phyloP scores from a whole-genome alignment of 2,329 filamentous ascomycete species.

The Colletotrichum sojae region DNA sequence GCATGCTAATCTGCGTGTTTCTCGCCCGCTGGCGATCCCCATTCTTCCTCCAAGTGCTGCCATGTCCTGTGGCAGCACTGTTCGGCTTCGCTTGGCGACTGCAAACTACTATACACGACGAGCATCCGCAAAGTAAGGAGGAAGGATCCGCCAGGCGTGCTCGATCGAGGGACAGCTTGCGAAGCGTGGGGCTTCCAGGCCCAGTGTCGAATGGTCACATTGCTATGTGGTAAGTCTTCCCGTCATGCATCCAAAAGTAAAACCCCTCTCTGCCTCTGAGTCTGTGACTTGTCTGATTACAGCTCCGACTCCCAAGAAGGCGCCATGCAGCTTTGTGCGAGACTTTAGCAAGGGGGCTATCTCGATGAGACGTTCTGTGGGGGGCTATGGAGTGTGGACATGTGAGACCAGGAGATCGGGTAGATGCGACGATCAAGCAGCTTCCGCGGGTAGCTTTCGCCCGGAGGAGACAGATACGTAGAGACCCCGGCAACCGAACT shows the following conservation, averaged over 20 bases:
- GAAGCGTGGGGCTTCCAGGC: not conserved
- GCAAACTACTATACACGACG: not conserved
- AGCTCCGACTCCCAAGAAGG: too few relatives aligned
- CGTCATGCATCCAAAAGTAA: not conserved
- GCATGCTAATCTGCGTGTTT: not conserved
- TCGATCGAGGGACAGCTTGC: conserved; percentile 13
- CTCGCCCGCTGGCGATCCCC: not conserved
- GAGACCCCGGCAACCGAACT: not conserved
- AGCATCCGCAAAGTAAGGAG: conserved; percentile 2
- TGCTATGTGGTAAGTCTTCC: not conserved
- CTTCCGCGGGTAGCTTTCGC: not conserved
- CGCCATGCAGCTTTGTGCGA: not conserved
- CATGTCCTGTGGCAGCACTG: too few relatives aligned
- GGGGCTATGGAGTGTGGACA: not conserved
- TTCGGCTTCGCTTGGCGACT: too few relatives aligned
- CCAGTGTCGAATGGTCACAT: not conserved
- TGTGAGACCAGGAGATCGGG: conserved; percentile 18
- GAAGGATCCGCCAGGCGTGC: not conserved
- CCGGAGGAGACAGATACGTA: not conserved
- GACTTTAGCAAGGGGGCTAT: not conserved
- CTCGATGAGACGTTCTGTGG: not conserved
- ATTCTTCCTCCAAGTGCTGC: not conserved
- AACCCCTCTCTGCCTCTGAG: too few relatives aligned
- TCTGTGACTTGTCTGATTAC: too few relatives aligned
- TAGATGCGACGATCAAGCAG: not conserved